These are phyloP conservation scores for Bipolaris victoriae DNA, from an alignment of 2,329 filamentous ascomycete genomes.

Conservation along the genomic window DNA sequence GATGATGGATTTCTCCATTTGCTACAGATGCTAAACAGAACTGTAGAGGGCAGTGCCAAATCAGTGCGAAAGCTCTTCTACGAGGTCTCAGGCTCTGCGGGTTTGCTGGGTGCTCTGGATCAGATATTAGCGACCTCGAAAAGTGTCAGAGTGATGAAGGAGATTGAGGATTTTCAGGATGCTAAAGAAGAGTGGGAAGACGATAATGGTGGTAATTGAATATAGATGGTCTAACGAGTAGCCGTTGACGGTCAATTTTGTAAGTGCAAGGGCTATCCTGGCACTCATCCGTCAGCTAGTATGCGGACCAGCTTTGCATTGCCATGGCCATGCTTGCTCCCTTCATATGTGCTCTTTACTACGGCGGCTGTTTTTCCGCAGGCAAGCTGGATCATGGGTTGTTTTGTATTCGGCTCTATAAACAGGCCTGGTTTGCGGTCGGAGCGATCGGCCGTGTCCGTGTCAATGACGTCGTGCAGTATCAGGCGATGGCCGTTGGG, in stretches of 20 bases:
- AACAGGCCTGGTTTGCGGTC: conserved; percentile 13
- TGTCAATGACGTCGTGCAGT: conserved; percentile 24
- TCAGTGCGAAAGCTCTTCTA: not conserved
- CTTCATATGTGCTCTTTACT: conserved; percentile 9
- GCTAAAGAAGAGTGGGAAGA: conserved; percentile 1
- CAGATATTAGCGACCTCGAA: not conserved
- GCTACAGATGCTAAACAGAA: not conserved
- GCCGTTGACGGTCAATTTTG: not conserved
- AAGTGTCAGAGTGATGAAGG: conserved; percentile 1
- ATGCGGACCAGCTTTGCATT: conserved; percentile 10
- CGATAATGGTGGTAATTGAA: not conserved
- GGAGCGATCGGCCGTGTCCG: not conserved
- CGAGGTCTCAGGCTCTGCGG: not conserved
- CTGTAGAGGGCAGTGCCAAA: not conserved
- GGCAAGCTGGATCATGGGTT: conserved; percentile 1
- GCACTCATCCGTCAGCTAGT: not conserved
- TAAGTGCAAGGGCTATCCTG: not conserved
- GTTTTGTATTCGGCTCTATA: not conserved
- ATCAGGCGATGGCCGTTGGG: conserved; percentile 39
- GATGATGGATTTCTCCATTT: not conserved
- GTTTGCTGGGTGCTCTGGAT: not conserved
- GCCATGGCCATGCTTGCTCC: conserved; percentile 6
- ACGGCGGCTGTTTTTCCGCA: conserved; percentile 3
- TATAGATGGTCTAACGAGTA: not conserved
- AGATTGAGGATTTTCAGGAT: conserved; percentile 6